These are phyloP conservation scores for Anisogramma anomala DNA, from an alignment of 2,329 filamentous ascomycete genomes.

Conservation along the genomic window DNA sequence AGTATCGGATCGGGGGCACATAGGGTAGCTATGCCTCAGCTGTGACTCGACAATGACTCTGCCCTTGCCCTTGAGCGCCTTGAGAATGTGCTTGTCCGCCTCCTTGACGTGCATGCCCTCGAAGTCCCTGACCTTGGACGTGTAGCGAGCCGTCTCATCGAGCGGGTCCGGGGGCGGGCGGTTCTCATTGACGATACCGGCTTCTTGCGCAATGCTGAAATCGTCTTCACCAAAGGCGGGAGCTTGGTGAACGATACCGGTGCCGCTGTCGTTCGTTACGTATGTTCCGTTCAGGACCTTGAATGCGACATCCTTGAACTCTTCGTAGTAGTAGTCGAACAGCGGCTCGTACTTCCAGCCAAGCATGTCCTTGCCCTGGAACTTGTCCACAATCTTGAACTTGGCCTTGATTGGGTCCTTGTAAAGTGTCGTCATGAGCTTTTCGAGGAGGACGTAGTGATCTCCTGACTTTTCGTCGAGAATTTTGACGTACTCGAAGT, in stretches of 20 bases:
- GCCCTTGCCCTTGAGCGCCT: slow-evolving; percentile 66
- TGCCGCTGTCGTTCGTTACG: slow-evolving; percentile 81
- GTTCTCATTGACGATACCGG: slow-evolving; percentile 65
- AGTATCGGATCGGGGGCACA: slow-evolving; percentile 91
- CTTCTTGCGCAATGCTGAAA: slow-evolving; percentile 69
- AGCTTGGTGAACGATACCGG: slow-evolving; percentile 86
- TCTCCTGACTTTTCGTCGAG: slow-evolving; percentile 71
- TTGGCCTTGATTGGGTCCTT: slow-evolving; percentile 95
- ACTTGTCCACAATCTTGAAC: slow-evolving; percentile 67
- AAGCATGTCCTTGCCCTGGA: slow-evolving; percentile 74
- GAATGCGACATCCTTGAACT: slow-evolving; percentile 79
- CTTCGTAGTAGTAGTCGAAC: slow-evolving; percentile 80
- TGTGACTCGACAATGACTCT: slow-evolving; percentile 76
- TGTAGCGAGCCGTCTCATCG: slow-evolving; percentile 74
- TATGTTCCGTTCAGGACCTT: slow-evolving; percentile 73
- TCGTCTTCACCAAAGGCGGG: slow-evolving; percentile 94
- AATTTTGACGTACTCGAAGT: slow-evolving; percentile 77
- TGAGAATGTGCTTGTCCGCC: slow-evolving; percentile 88
- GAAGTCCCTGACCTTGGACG: slow-evolving; percentile 65
- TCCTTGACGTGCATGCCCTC: slow-evolving; percentile 80
- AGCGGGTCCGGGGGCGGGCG: slow-evolving; percentile 81
- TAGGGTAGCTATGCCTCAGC: slow-evolving; percentile 82
- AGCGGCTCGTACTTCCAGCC: slow-evolving; percentile 83
- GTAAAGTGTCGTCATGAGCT: slow-evolving; percentile 70
- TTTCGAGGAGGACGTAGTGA: slow-evolving; percentile 75